These are phyloP conservation scores for Hypoxylon perforatum DNA, from an alignment of 495 filamentous ascomycete species.

Conservation along the genomic window DNA sequence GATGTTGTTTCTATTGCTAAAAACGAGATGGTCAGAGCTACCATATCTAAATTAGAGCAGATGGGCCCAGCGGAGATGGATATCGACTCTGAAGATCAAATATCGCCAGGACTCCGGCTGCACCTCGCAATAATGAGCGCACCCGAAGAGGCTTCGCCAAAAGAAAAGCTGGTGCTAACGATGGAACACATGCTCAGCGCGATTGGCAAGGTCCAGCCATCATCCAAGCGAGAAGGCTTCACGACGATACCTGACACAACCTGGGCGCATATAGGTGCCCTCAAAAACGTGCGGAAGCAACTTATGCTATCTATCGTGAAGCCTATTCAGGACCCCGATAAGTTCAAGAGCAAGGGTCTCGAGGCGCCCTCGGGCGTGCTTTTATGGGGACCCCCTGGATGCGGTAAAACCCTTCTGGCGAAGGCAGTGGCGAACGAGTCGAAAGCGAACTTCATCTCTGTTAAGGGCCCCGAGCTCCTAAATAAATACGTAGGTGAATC, in stretches of 20 bases:
- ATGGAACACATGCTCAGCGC: constrained; percentile 63
- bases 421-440: constrained; percentile 97
- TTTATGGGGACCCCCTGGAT: constrained; percentile 96
- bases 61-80: constrained; percentile 34
- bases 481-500: constrained; percentile 98
- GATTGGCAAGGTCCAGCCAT: constrained; percentile 87
- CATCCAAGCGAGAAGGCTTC: constrained; percentile 94
- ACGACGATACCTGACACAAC: constrained; percentile 97
- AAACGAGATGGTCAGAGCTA: constrained; percentile 69
- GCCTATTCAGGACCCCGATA: constrained; percentile 86
- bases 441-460: constrained; percentile 96
- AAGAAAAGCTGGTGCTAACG: constrained; percentile 58
- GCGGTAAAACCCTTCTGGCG: constrained; percentile 95
- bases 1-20: constrained; percentile 81
- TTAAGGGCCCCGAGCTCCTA: constrained; percentile 93
- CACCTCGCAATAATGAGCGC: constrained; percentile 41
- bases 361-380: constrained; percentile 89
- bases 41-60: constrained; percentile 59
- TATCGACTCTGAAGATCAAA: constrained; percentile 34
- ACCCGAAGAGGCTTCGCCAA: constrained; percentile 52
- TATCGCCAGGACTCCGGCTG: constrained; percentile 36
- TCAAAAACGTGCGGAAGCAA: constrained; percentile 80
- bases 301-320: constrained; percentile 90
- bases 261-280: constrained; percentile 91
- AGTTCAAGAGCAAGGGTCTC: constrained; percentile 84